A percentile compares a stretch with the other conserved stretches of the same genome.
Evolutionary conservation across 1,284 basidiomycete genomes (phyloP).

Genomic region (Naganishia albida): DNA sequence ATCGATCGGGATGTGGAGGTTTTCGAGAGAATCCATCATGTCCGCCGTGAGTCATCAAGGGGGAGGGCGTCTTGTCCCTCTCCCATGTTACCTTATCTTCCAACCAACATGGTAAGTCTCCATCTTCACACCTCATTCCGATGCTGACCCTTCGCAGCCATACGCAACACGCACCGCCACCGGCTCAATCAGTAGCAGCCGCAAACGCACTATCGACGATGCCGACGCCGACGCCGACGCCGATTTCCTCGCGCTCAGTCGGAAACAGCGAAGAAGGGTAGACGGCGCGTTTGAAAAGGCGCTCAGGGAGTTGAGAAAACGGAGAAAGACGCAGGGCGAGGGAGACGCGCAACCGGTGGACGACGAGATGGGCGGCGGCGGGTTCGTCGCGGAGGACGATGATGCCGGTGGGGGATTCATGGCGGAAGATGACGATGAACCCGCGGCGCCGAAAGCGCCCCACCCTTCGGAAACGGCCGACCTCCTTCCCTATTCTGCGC

Average conservation of each 20-base stretch:
- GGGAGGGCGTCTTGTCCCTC: background rate
- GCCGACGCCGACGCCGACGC: constrained; percentile 44
- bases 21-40: too few relatives aligned
- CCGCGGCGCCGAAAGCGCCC: background rate
- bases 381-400: constrained; percentile 35
- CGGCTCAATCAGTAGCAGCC: background rate
- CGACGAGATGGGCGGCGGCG: constrained; percentile 36
- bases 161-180: constrained; percentile 20
- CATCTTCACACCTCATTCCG: too few relatives aligned
- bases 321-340: constrained; percentile 31
- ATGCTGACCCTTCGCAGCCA: background rate
- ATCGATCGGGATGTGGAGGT: background rate
- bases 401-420: constrained; percentile 36
- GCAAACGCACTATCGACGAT: constrained; percentile 2
- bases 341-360: constrained; percentile 33
- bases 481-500: constrained; percentile 36
- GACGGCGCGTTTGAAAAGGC: constrained; percentile 48
- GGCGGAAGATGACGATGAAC: constrained; percentile 31
- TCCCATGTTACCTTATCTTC: background rate
- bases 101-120: too few relatives aligned
- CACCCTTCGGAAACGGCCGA: constrained; percentile 32
- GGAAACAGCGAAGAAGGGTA: constrained; percentile 40
- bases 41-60: too few relatives aligned
- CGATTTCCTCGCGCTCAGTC: constrained; percentile 49
- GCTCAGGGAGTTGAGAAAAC: constrained; percentile 33